Conservation (phyloP, 2,329 filamentous ascomycete genomes). For the Leptographium radiaticola region DNA sequence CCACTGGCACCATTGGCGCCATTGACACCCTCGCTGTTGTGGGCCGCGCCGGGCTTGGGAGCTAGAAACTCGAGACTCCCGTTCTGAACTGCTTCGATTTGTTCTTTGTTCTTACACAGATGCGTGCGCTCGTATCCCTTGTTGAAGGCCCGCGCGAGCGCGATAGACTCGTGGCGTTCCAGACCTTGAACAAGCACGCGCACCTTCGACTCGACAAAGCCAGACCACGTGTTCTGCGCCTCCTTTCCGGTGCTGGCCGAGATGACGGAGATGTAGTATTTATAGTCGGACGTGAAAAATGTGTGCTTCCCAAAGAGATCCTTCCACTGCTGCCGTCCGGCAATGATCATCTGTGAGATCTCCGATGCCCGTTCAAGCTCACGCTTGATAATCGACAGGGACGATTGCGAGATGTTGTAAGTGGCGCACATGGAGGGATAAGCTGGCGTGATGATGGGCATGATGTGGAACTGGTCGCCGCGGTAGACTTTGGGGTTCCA, state of each 20-base stretch:
- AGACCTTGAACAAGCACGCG: conserved; percentile 72
- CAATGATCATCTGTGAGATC: conserved; percentile 68
- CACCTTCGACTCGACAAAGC: conserved; percentile 87
- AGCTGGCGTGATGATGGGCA: conserved; percentile 96
- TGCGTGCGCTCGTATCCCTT: conserved; percentile 84
- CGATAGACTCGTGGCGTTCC: conserved; percentile 68
- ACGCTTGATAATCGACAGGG: conserved; percentile 67
- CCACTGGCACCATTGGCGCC: neutral
- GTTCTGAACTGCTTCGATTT: conserved; percentile 40
- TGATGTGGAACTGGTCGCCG: conserved; percentile 72
- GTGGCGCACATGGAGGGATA: conserved; percentile 98
- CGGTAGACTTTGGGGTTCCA: conserved; percentile 92
- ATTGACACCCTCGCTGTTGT: neutral
- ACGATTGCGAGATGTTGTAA: conserved; percentile 82
- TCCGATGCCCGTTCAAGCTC: conserved; percentile 69
- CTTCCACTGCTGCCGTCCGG: conserved; percentile 67
- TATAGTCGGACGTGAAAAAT: conserved; percentile 88
- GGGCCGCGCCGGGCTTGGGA: conserved; percentile 28
- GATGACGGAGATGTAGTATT: conserved; percentile 87
- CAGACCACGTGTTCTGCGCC: conserved; percentile 75
- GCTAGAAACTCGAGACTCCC: conserved; percentile 35
- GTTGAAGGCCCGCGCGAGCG: conserved; percentile 79
- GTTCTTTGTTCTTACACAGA: conserved; percentile 40
- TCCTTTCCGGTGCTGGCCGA: conserved; percentile 74
- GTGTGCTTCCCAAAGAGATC: conserved; percentile 81